Evolutionary conservation across 345 rosid species (phyloP), one percentile per base, ranked within the genome.

Genomic region (Citrus mangshanensis): DNA sequence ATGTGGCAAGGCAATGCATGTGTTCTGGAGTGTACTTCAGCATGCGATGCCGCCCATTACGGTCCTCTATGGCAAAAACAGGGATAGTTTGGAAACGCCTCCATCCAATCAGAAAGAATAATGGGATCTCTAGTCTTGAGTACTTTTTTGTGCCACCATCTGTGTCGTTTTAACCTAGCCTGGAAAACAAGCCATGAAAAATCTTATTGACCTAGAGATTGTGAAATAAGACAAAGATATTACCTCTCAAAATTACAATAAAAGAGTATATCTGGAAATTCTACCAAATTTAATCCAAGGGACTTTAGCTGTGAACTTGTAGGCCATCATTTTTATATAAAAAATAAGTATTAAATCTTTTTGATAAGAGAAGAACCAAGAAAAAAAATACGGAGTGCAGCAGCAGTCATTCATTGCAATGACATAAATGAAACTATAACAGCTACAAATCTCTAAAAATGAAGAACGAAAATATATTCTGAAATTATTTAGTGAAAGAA

Each of bases 21-120:
- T 93, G 99, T 72, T 91, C 98, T 14, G 95, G 98, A 78, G 97
- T 93, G 88, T 92, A 96, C 89, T 94, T 94, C 27, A 96, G 90
- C 98, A 94, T 96, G 78, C 97, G 91, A 85, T 91, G 90, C 84
- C 95, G 88, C 83, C 93, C 99, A 86, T 87, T 93, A 37, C 56
- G 82, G 78, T 93, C 99, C 87, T 93, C 98, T 78, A 89, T 88
- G 54, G 97, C 95, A 81, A 89, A 93, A 79, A 94, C 87, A 75
- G 98, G 98, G 67, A 86, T 80, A 64, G 99, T 94, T 73, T 96
- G 98, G 79, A 90, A 94, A 34, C 97, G 93, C 85, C 98, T 93
- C 99, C 98, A 93, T 51, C 98, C 99, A 76, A 94, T 84, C n/a
- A 69, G 98, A 96, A 46, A 94, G 90, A 83, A 93, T 91, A 68